A percentile compares a stretch with the other conserved stretches of the same genome.
Conservation (phyloP, 345 rosid species). For the Angophora floribunda region DNA sequence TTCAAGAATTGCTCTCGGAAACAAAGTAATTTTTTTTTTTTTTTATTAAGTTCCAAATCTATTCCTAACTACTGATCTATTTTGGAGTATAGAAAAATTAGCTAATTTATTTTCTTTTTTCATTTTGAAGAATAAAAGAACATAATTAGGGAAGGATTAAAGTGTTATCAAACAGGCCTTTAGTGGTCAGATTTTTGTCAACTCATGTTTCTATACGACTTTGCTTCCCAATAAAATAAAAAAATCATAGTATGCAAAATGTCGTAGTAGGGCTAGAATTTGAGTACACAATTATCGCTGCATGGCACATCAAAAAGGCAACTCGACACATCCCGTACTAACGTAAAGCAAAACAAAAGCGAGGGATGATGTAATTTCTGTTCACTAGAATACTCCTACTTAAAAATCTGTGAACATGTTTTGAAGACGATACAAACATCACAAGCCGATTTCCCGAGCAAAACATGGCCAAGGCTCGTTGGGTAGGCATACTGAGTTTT, state of each 20-base stretch:
- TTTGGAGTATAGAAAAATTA: too few species aligned
- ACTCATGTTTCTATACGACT: background rate
- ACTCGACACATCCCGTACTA: background rate
- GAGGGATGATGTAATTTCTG: background rate
- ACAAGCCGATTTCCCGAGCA: too few species aligned
- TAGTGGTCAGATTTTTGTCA: background rate
- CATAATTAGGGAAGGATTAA: too few species aligned
- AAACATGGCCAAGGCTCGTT: too few species aligned
- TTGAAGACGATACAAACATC: background rate
- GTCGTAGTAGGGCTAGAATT: background rate
- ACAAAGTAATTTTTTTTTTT: too few species aligned
- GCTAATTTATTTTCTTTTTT: too few species aligned
- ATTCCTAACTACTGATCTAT: too few species aligned
- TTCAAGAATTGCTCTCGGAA: too few species aligned
- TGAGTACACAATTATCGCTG: background rate
- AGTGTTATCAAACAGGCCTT: too few species aligned
- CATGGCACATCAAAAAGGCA: background rate
- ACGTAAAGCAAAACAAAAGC: background rate
- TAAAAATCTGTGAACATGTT: background rate
- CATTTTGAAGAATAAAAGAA: too few species aligned
- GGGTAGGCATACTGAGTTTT: background rate
- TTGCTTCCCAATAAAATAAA: background rate
- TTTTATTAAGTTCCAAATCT: too few species aligned
- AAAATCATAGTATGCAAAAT: background rate
- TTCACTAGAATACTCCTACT: background rate